A percentile compares a stretch with the other conserved stretches of the same genome.
These are phyloP conservation scores for Schizothecium vesticola DNA, from an alignment of 495 filamentous ascomycete species.

Conservation along the genomic window DNA sequence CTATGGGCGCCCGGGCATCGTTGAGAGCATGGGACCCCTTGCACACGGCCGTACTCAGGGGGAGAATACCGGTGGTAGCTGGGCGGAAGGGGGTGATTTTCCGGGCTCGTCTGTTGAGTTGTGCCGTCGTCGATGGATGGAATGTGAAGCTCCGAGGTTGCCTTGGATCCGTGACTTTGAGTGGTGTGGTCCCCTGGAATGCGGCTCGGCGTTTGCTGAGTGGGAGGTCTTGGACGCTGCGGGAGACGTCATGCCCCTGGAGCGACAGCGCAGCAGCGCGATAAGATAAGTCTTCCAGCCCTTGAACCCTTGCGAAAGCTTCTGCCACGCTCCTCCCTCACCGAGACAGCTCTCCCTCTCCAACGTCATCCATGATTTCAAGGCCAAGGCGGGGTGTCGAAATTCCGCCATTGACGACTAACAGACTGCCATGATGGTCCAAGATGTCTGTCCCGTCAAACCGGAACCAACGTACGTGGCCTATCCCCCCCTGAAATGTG, in stretches of 20 bases:
- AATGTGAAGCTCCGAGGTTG: not conserved
- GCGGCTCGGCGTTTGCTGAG: not conserved
- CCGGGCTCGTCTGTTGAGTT: not conserved
- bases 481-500: conserved; percentile 1
- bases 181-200: not conserved
- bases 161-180: not conserved
- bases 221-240: not conserved
- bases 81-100: not conserved
- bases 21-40: not conserved
- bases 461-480: conserved; percentile 43
- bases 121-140: not conserved
- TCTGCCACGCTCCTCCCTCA: not conserved
- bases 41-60: not conserved
- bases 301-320: not conserved
- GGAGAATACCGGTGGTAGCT: not conserved
- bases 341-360: not conserved
- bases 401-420: not conserved
- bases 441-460: conserved; percentile 39
- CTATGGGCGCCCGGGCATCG: not conserved
- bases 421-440: conserved; percentile 21
- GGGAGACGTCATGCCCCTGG: conserved; percentile 4
- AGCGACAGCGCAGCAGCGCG: not conserved
- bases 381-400: not conserved
- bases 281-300: conserved; percentile 9
- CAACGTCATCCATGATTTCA: not conserved